Conservation (phyloP, 1,284 basidiomycete genomes). For the Pterula multifida region DNA sequence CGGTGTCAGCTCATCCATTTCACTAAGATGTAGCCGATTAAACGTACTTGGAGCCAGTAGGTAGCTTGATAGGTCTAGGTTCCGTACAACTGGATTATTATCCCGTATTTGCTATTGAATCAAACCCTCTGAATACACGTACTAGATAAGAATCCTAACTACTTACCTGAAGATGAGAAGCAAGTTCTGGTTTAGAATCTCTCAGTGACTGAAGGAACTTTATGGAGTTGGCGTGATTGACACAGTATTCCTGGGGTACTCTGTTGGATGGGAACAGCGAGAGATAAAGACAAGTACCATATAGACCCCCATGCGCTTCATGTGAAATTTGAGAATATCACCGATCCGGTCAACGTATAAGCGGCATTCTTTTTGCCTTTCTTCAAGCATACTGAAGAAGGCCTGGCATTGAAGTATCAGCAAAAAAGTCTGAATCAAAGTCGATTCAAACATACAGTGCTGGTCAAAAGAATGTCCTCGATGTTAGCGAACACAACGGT, state of each 20-base stretch:
- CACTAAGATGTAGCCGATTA: not conserved
- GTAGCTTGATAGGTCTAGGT: constrained; percentile 84
- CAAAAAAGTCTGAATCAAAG: constrained; percentile 10
- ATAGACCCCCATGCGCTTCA: constrained; percentile 71
- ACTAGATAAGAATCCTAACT: not conserved
- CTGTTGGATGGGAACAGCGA: constrained; percentile 1
- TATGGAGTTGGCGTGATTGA: constrained; percentile 77
- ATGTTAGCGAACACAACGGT: constrained; percentile 88
- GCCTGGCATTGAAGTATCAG: constrained; percentile 32
- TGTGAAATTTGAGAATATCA: constrained; percentile 69
- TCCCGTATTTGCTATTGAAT: constrained; percentile 49
- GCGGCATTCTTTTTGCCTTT: constrained; percentile 82
- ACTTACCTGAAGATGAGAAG: constrained; percentile 54
- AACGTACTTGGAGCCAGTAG: constrained; percentile 78
- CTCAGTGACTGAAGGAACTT: constrained; percentile 70
- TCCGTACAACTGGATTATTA: constrained; percentile 63
- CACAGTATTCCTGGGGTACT: constrained; percentile 67
- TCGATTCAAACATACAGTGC: constrained; percentile 46
- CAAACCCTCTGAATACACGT: constrained; percentile 4
- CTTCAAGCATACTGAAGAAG: constrained; percentile 80
- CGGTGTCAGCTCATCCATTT: not conserved
- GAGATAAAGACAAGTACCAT: constrained; percentile 32
- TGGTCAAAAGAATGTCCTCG: constrained; percentile 80
- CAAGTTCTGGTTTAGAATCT: constrained; percentile 54
- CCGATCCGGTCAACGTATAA: constrained; percentile 84